These are phyloP conservation scores for Dactylellina drechsleri DNA, from an alignment of 2,329 filamentous ascomycete species.

Conservation along the genomic window DNA sequence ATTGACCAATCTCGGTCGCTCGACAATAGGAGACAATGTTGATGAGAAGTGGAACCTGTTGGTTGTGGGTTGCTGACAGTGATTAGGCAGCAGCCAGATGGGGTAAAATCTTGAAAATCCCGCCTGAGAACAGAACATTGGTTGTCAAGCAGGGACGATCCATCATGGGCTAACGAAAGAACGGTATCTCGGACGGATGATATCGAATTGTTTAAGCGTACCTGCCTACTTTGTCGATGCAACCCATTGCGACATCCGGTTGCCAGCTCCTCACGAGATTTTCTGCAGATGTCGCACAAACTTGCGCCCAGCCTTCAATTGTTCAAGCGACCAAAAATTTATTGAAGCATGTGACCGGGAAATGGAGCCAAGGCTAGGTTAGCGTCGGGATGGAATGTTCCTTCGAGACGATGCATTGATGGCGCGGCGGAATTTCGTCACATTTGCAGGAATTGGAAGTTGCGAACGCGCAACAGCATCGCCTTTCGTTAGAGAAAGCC, in stretches of 20 bases:
- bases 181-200: not conserved
- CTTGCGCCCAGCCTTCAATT: slow-evolving; percentile 34
- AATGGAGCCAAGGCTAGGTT: slow-evolving; percentile 17
- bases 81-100: slow-evolving; percentile 53
- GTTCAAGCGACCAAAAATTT: not conserved
- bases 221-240: not conserved
- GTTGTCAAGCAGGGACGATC: slow-evolving; percentile 12
- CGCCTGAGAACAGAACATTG: slow-evolving; percentile 28
- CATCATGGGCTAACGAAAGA: not conserved
- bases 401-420: not conserved
- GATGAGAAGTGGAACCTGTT: not conserved
- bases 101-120: slow-evolving; percentile 27
- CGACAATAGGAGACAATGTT: not conserved
- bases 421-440: slow-evolving; percentile 4
- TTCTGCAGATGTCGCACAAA: slow-evolving; percentile 45
- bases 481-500: not conserved
- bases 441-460: slow-evolving; percentile 42
- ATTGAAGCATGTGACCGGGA: slow-evolving; percentile 47
- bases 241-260: slow-evolving; percentile 9
- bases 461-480: slow-evolving; percentile 43
- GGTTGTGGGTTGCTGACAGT: slow-evolving; percentile 3
- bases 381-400: slow-evolving; percentile 51
- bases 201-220: not conserved
- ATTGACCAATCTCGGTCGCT: not conserved
- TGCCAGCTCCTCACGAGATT: slow-evolving; percentile 13